Conservation (phyloP, 495 filamentous ascomycete species). For the Rhypophila decipiens region DNA sequence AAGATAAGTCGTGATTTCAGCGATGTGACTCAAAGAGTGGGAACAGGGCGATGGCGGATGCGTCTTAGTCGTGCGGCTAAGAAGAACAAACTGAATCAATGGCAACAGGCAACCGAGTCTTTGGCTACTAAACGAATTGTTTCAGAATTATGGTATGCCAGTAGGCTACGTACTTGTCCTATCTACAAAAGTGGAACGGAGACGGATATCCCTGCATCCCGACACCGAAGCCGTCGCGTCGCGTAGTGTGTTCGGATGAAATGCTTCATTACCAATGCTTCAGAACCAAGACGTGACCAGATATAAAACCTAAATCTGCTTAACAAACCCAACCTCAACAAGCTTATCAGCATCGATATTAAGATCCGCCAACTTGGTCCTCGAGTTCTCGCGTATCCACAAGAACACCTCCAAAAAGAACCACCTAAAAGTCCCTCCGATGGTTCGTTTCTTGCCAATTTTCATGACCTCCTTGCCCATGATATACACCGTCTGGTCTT, state of each 20-base stretch:
- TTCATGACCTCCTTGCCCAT: conserved; percentile 62
- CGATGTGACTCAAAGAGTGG: too few species aligned
- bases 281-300: background rate
- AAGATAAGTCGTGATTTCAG: too few species aligned
- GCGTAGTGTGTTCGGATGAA: background rate
- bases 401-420: conserved; percentile 53
- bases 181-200: background rate
- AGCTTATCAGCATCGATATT: conserved; percentile 54
- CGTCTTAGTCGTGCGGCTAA: too few species aligned
- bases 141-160: too few species aligned
- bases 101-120: too few species aligned
- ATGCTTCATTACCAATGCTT: background rate
- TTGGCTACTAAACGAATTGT: too few species aligned
- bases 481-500: conserved; percentile 54
- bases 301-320: conserved; percentile 51
- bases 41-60: too few species aligned
- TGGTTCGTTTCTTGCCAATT: conserved; percentile 24
- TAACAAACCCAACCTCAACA: conserved; percentile 65
- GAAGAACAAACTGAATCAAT: too few species aligned
- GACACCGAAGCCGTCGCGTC: background rate
- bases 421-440: conserved; percentile 39
- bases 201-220: background rate
- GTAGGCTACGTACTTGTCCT: too few species aligned
- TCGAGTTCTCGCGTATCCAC: conserved; percentile 62
- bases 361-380: conserved; percentile 55